These are phyloP conservation scores for Candida rishiriensis DNA, from an alignment of 805 yeast genomes.

Conservation along the genomic window DNA sequence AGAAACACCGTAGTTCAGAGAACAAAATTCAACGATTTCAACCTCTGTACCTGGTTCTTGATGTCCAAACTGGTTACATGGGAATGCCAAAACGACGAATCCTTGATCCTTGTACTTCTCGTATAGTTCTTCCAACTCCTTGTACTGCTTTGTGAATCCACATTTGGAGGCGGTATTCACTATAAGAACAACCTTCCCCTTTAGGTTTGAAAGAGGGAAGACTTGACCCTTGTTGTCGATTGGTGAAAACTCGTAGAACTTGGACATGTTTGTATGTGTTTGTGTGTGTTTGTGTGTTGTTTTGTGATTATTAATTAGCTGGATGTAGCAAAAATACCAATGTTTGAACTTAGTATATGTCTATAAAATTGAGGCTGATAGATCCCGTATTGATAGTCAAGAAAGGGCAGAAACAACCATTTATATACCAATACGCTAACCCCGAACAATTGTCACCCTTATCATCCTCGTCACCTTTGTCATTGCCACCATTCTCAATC, in stretches of 20 bases:
- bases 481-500: too few relatives aligned
- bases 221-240: conserved; percentile 54
- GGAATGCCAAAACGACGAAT: conserved; percentile 73
- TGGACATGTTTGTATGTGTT: conserved; percentile 35
- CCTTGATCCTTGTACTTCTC: conserved; percentile 60
- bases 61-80: conserved; percentile 84
- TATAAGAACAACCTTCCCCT: conserved; percentile 77
- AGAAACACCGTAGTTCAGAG: conserved; percentile 79
- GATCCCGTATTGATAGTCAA: too few relatives aligned
- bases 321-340: too few relatives aligned
- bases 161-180: conserved; percentile 90
- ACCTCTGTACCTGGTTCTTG: conserved; percentile 71
- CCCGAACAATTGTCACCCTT: too few relatives aligned
- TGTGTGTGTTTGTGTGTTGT: too few relatives aligned
- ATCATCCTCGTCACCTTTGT: too few relatives aligned
- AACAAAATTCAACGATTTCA: conserved; percentile 71
- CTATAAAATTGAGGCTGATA: too few relatives aligned
- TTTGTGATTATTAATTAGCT: too few relatives aligned
- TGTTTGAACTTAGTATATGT: too few relatives aligned
- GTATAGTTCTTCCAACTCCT: conserved; percentile 65
- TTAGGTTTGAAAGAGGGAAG: conserved; percentile 53
- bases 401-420: too few relatives aligned
- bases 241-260: conserved; percentile 67
- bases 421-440: too few relatives aligned
- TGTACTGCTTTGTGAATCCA: conserved; percentile 72